Base-by-base conservation (phyloP, 495 filamentous ascomycete genomes). In the Podospora pseudocomata region DNA sequence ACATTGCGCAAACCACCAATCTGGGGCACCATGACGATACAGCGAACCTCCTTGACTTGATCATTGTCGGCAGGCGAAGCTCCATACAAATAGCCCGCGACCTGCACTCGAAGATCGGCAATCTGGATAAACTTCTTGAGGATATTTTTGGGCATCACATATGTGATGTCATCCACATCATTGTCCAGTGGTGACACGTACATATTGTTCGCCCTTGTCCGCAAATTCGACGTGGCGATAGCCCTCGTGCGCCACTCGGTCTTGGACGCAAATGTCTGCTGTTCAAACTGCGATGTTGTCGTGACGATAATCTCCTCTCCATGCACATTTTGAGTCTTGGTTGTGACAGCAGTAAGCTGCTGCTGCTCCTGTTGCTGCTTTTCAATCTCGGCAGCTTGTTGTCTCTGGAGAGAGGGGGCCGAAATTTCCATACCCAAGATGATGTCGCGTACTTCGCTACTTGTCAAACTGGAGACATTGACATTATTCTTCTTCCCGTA, bases 401-500 rank as follows among this genome's bases (percentile, higher is more conserved):
- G 96, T 64, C 96, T 90, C 79, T 99, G 96, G 91, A 99, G 90
- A 1, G 94, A 97, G 4, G 96, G 96, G 5, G 96, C 96, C 67
- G 91, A 95, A 68, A 99, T 99, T 79, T 99, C 96, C 96, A 99
- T 99, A 86, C 96, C 96, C 68, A 99, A 83, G 73, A 99, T 99
- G 74, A 99, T 99, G 76, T 99, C 96, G 65, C 96, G 88, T 55
- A 99, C 94, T 86, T 99, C 96, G 72, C 89, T 96, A 72, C 89
- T 96, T 0, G 96, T 99, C 80, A 99, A 85, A 74, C 92, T 96
- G 19, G 96, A 95, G 26, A 94, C 94, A 76, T 97, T 98, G 81
- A 99, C 96, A 72, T 98, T 97, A 80, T 98, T 99, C 85, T 98
- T 98, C 88, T 98, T 98, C 73, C 96, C 96, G 73, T 99, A 99